These are phyloP conservation scores for Schwanniomyces etchellsii DNA, from an alignment of 1,139 yeast genomes.

Conservation along the genomic window DNA sequence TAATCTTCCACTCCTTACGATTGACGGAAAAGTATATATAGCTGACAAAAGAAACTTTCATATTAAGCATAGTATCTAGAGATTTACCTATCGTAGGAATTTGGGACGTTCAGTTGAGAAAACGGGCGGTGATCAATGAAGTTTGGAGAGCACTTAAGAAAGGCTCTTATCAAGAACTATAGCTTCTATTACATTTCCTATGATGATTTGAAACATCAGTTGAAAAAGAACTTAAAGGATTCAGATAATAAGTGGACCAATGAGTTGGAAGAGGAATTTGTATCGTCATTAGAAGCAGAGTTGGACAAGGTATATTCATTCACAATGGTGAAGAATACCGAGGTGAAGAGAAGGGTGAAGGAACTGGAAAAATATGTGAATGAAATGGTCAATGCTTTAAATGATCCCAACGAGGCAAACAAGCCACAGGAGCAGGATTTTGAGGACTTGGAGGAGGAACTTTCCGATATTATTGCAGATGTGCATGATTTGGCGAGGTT, in stretches of 20 bases:
- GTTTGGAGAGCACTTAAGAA: constrained; percentile 73
- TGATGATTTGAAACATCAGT: constrained; percentile 79
- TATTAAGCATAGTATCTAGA: too few relatives aligned
- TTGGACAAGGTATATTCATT: constrained; percentile 88
- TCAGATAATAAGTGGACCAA: constrained; percentile 63
- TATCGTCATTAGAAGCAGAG: constrained; percentile 68
- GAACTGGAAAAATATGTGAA: constrained; percentile 69
- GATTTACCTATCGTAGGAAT: too few relatives aligned
- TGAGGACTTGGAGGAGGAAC: constrained; percentile 84
- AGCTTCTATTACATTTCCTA: constrained; percentile 85
- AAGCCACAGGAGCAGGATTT: constrained; percentile 74
- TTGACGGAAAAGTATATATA: too few relatives aligned
- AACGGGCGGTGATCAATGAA: too few relatives aligned
- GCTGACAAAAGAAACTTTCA: too few relatives aligned
- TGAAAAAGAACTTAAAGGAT: constrained; percentile 59
- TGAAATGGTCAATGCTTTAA: constrained; percentile 48
- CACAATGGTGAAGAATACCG: constrained; percentile 81
- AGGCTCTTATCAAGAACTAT: constrained; percentile 75
- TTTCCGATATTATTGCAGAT: constrained; percentile 91
- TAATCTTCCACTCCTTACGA: too few relatives aligned
- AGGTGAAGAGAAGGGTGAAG: constrained; percentile 74
- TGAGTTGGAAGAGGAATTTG: constrained; percentile 73
- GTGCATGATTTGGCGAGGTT: constrained; percentile 95
- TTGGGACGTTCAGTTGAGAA: too few relatives aligned
- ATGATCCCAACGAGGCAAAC: constrained; percentile 17